Evolutionary conservation across 768 basidiomycete species (phyloP).

Genomic region (Leccinum fibrillosum): DNA sequence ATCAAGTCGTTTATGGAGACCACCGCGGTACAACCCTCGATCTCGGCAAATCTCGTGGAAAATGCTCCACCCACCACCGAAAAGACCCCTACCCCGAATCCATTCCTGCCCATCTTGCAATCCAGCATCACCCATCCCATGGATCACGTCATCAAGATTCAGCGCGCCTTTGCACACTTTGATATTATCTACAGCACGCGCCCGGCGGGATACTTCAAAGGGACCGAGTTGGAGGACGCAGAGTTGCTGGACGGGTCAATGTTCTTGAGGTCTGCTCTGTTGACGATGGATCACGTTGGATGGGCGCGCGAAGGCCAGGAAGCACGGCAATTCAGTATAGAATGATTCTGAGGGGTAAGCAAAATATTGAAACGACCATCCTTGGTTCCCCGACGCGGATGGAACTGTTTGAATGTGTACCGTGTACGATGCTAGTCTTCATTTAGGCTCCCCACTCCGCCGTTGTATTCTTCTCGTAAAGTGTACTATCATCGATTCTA

Average conservation of each 20-base stretch:
- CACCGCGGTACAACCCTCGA: slow-evolving; percentile 21
- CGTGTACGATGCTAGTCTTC: neutral
- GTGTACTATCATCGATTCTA: neutral
- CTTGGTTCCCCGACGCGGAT: neutral
- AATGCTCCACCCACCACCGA: slow-evolving; percentile 8
- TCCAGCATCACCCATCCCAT: slow-evolving; percentile 33
- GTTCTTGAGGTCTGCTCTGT: slow-evolving; percentile 29
- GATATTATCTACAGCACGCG: slow-evolving; percentile 29
- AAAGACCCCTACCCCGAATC: slow-evolving; percentile 29
- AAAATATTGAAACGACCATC: neutral
- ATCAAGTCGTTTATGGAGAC: slow-evolving; percentile 30
- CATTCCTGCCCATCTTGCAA: slow-evolving; percentile 40
- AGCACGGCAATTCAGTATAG: slow-evolving; percentile 21
- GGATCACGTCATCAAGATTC: slow-evolving; percentile 34
- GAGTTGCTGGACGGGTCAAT: slow-evolving; percentile 36
- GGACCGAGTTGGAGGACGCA: slow-evolving; percentile 30
- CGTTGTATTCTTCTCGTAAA: neutral
- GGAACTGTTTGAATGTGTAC: no score
- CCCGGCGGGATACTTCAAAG: slow-evolving; percentile 24
- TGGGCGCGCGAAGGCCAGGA: slow-evolving; percentile 40
- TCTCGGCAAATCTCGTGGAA: neutral
- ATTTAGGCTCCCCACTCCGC: neutral
- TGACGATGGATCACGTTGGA: slow-evolving; percentile 33
- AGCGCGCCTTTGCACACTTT: slow-evolving; percentile 35
- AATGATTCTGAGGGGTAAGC: slow-evolving; percentile 22